These are phyloP conservation scores for Gentiana macrophylla DNA, from an alignment of 257 asterid species.

Conservation along the genomic window DNA sequence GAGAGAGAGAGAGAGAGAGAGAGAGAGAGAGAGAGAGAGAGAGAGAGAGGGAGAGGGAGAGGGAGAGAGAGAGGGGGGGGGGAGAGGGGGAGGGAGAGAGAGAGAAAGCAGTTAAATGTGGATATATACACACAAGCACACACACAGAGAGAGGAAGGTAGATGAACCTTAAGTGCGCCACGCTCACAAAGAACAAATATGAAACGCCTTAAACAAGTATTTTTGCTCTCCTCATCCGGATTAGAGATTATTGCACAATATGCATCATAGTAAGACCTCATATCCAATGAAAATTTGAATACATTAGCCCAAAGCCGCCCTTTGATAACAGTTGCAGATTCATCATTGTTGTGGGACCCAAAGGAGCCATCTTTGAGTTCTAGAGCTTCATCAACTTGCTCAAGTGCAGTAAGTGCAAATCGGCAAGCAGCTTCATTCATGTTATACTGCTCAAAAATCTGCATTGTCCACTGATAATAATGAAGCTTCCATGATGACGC, in stretches of 20 bases:
- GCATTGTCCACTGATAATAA: constrained; percentile 97
- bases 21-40: not conserved
- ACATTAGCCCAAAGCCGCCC: constrained; percentile 95
- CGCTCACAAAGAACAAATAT: constrained; percentile 82
- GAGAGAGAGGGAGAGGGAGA: not conserved
- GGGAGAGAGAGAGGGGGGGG: too few species aligned
- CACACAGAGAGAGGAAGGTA: constrained; percentile 14
- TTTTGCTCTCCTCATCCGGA: constrained; percentile 95
- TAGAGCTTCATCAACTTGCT: constrained; percentile 94
- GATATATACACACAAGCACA: not conserved
- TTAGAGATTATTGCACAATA: constrained; percentile 89
- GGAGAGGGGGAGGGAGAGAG: not conserved
- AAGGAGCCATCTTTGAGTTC: constrained; percentile 29
- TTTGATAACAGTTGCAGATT: constrained; percentile 53
- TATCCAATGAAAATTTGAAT: constrained; percentile 73
- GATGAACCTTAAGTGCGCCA: constrained; percentile 73
- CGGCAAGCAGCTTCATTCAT: constrained; percentile 84
- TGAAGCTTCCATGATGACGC: constrained; percentile 77
- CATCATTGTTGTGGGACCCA: constrained; percentile 34
- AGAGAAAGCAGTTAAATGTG: not conserved
- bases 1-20: not conserved
- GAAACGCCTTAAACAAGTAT: constrained; percentile 87
- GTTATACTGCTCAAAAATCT: constrained; percentile 78
- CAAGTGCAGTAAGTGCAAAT: constrained; percentile 87
- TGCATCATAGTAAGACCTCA: constrained; percentile 67